phyloP scores from a whole-genome alignment of 106 monocot species.

The Posidonia australis region DNA sequence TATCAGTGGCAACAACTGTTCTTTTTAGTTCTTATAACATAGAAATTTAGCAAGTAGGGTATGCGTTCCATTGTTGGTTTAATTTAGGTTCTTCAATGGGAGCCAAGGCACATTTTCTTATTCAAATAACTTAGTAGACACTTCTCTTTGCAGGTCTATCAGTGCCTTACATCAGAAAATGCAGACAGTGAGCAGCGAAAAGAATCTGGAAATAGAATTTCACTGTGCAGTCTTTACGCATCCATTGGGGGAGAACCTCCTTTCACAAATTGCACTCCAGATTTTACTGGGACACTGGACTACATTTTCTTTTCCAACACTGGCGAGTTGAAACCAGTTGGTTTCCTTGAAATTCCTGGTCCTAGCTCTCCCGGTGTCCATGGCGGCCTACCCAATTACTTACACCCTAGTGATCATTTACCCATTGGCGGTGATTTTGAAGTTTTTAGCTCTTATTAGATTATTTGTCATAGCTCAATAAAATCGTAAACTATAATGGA shows the following conservation, averaged over 20 bases:
- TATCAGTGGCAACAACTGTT: too few relatives aligned
- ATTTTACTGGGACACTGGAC: slow-evolving; percentile 83
- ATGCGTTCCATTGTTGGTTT: too few relatives aligned
- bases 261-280: slow-evolving; percentile 92
- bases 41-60: too few relatives aligned
- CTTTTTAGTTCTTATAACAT: too few relatives aligned
- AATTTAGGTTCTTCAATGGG: too few relatives aligned
- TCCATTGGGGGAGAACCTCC: slow-evolving; percentile 68
- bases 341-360: slow-evolving; percentile 51
- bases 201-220: not conserved
- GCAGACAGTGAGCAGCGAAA: slow-evolving; percentile 3
- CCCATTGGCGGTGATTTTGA: slow-evolving; percentile 91
- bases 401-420: slow-evolving; percentile 83
- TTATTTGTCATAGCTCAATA: too few relatives aligned
- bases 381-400: slow-evolving; percentile 69
- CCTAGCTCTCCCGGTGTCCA: slow-evolving; percentile 35
- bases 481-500: too few relatives aligned
- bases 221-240: slow-evolving; percentile 58
- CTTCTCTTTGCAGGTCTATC: slow-evolving; percentile 49
- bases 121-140: not conserved
- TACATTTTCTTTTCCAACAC: slow-evolving; percentile 63
- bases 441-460: slow-evolving; percentile 3
- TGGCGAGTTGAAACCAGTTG: slow-evolving; percentile 38
- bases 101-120: not conserved
- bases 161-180: slow-evolving; percentile 33